Conservation (phyloP, 345 rosid species). For the Syzygium jambos region DNA sequence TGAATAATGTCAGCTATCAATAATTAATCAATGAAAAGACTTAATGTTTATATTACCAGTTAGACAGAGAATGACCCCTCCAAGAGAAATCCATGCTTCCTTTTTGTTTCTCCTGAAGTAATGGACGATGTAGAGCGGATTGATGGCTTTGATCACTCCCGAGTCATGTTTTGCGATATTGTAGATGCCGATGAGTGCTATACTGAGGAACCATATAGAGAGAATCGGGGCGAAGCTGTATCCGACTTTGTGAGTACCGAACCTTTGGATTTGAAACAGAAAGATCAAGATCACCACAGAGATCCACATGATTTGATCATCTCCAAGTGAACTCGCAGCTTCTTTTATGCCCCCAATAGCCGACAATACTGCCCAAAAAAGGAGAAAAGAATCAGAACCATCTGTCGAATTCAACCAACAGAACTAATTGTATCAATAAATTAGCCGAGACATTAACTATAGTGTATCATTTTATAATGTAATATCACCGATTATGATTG, state of each 20-base stretch:
- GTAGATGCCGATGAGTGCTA: too few relatives aligned
- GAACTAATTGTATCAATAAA: background rate
- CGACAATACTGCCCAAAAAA: slow-evolving; percentile 1
- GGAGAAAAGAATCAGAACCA: background rate
- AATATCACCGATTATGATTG: too few relatives aligned
- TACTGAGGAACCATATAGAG: too few relatives aligned
- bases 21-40: too few relatives aligned
- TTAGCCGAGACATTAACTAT: too few relatives aligned
- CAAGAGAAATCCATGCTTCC: slow-evolving; percentile 16
- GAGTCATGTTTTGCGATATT: too few relatives aligned
- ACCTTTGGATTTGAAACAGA: slow-evolving; percentile 16
- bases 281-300: slow-evolving; percentile 13
- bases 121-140: too few relatives aligned
- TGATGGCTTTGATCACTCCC: too few relatives aligned
- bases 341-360: slow-evolving; percentile 19
- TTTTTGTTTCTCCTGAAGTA: background rate
- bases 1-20: background rate
- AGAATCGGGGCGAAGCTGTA: too few relatives aligned
- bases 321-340: slow-evolving; percentile 3
- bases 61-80: slow-evolving; percentile 12
- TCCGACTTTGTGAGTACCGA: slow-evolving; percentile 5
- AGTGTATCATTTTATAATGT: too few relatives aligned
- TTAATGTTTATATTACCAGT: background rate
- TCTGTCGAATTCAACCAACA: background rate
- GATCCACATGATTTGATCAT: slow-evolving; percentile 15